Base-by-base conservation (phyloP, 371 early-diverging fungal genomes). In the Mortierella sp. region DNA sequence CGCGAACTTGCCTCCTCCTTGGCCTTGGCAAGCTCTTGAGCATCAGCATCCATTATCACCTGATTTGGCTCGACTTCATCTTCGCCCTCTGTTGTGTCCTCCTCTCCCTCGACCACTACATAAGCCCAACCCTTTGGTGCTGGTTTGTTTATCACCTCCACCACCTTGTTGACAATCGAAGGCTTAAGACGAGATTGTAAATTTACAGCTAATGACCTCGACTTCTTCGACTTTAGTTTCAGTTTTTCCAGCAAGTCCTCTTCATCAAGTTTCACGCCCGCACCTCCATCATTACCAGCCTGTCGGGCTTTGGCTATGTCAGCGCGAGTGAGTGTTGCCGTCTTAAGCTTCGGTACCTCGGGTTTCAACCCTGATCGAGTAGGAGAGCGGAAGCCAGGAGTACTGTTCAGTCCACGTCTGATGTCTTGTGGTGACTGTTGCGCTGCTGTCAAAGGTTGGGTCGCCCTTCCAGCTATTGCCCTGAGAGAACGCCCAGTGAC, bases 71-170 rank as follows among this genome's bases (percentile, higher is more conserved):
- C 66, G 3, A 28, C 69, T 40, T 64, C 75, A 14, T 77, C 84
- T 18, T 73, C 85, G 0, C 70, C 84, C 16, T 77, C 84, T 5
- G 75, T 68, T 22, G 75, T 65, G 39, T 72, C 73, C 18, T 78
- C 78, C 22, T 85, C 85, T 26, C 84, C 85, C 20, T 83, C 84
- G 3, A 84, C 80, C 1, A 80, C 75, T 18, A 85, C 73, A 62
- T 80, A 84, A 0, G 81, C 84, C 85, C 85, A 85, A 22, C 85
- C 85, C 51, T 84, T 85, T 20, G 85, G 85, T 6, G 80, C 76
- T 8, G 73, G 77, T 28, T 76, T 84, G 62, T 78, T 81, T 55
- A 81, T 76, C 20, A 81, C 73, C 62, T 68, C 62, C 22, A 75
- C 75, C 3, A 52, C 81, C 43, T 75, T 75, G 60, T 70, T 73